Evolutionary conservation across 805 yeast species (phyloP), one percentile per base, ranked within the genome.

Genomic region (Pachysolen tannophilus): DNA sequence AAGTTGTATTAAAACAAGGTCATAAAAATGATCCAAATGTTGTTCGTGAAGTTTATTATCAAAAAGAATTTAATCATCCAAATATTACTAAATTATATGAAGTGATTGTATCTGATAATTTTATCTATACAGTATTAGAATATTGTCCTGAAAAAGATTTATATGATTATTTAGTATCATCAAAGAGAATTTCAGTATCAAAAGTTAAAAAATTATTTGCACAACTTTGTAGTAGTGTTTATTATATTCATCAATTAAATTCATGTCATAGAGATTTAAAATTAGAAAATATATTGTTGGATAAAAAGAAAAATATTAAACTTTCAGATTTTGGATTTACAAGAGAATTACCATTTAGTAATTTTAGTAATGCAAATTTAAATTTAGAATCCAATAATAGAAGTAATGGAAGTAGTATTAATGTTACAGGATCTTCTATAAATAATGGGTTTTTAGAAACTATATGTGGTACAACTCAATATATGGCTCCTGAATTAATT

Each of bases 401-500:
- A 34, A 48, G 35, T 52, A 56, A 8, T 18, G n/a, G n/a, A n/a
- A n/a, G n/a, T n/a, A n/a, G n/a, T n/a, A n/a, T n/a, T n/a, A n/a
- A n/a, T n/a, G n/a, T n/a, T n/a, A n/a, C n/a, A n/a, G n/a, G n/a
- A n/a, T 48, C 4, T 43, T 43, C 20, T 44, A 55, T 20, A 10
- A 19, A 29, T 16, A 19, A 19, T 17, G 15, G 67, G 5, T 56
- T 80, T 31, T 58, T 90, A 23, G 82, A 80, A 33, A 92, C 96
- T 0, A 67, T 87, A 2, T 90, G 98, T 58, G 98, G 98, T 3
- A 90, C 97, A 0, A 77, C 87, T 1, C 94, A 86, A 3, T 90
- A 90, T 53, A 88, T 90, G 95, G 96, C 98, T 0, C 98, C 98
- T 0, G 98, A 90, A 52, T 63, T 92, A 42, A 63, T 88, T 13